Evolutionary conservation across 306 rosid species (phyloP).

Genomic region (Prunus padus): DNA sequence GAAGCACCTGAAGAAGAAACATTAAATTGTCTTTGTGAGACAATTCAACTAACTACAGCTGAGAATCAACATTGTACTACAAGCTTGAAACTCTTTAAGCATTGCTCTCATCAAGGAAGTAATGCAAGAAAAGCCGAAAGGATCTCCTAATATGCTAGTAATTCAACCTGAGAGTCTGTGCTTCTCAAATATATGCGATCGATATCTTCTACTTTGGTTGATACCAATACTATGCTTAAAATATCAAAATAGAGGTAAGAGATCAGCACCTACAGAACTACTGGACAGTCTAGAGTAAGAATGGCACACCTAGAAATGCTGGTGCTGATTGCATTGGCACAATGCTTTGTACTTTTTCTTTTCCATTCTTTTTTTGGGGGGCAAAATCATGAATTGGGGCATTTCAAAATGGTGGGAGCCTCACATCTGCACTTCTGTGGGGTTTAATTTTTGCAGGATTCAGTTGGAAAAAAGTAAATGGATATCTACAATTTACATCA

Average conservation of each 20-base stretch:
- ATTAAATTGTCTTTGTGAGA: not conserved
- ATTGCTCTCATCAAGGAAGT: not conserved
- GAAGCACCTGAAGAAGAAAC: slow-evolving; percentile 37
- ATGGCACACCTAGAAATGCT: not conserved
- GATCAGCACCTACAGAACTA: not conserved
- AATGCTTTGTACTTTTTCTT: too few species aligned
- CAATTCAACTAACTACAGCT: not conserved
- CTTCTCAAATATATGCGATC: too few species aligned
- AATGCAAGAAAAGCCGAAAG: not conserved
- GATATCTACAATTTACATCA: not conserved
- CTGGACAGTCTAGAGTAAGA: not conserved
- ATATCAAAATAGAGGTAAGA: not conserved
- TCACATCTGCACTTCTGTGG: not conserved
- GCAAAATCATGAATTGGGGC: not conserved
- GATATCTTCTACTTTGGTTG: not conserved
- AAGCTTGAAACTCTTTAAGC: not conserved
- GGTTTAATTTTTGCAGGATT: not conserved
- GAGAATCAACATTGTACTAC: not conserved
- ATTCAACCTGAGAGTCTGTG: too few species aligned
- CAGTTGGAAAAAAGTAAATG: not conserved
- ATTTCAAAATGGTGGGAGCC: not conserved
- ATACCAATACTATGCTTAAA: not conserved
- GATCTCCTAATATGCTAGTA: not conserved
- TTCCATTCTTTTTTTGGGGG: too few species aligned
- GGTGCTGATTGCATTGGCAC: not conserved